Base-by-base conservation (phyloP, 495 filamentous ascomycete species). In the Penicillium cataractarum region DNA sequence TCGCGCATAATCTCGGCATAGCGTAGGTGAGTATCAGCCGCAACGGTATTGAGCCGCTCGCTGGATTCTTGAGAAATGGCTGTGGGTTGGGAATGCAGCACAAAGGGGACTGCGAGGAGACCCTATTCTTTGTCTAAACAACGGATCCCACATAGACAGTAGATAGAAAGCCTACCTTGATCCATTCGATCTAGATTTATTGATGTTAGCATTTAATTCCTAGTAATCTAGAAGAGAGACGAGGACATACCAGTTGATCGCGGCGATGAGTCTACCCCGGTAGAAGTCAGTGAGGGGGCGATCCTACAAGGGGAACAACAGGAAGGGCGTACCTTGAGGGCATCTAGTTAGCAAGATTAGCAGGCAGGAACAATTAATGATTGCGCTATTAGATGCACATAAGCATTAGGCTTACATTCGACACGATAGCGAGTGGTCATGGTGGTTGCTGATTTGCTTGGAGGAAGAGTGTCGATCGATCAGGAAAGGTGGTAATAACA, bases 1-100 rank as follows among this genome's bases (percentile, higher is more conserved):
- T 99, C 95, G 32, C 85, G 86, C 83, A 98, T 90, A 66, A 99
- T 97, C 78, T 99, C 93, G 57, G 89, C 89, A 81, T 98, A 98
- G 42, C 95, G 87, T 22, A 88, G 82, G 65, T 95, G 91, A 9
- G 85, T 79, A 49, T 90, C 84, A 37, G 77, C 84, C 37, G 83
- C 82, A 64, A 82, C 83, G 27, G 82, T 80, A 26, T 84, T 76
- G 35, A 83, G 68, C 15, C 69, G 70, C 51, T 74, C 74, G 57
- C 76, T 72, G 37, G 78, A 70, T 52, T 79, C 76, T 52, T 91
- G 86, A 63, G 90, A 92, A 32, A 91, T 83, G 17, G 91, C 90
- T 1, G 92, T 94, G 7, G 96, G 96, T 74, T 97, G 92, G 12
- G 93, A 97, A 73, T 97, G 92, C 51, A 99, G 85, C 53, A 99